phyloP scores from a whole-genome alignment of 805 yeast species.

The Wickerhamomyces strasburgensis region DNA sequence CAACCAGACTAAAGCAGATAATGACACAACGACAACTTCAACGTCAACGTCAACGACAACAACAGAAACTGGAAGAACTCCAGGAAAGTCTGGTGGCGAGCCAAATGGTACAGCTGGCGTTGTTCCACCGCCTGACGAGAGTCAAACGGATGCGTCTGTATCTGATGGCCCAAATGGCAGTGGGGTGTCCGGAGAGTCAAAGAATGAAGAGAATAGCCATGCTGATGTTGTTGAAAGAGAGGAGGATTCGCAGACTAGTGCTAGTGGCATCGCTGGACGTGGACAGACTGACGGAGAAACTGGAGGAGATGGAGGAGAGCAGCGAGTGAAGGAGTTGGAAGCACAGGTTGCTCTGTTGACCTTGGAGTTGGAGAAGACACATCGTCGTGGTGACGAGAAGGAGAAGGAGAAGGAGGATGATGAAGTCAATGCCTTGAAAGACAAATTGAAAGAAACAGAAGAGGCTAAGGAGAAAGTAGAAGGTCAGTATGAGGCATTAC shows the following conservation, averaged over 20 bases:
- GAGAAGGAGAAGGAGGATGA: slow-evolving; percentile 4
- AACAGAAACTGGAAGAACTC: neutral
- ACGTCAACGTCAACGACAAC: slow-evolving; percentile 2
- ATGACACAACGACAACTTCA: slow-evolving; percentile 7
- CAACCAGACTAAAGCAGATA: slow-evolving; percentile 1
- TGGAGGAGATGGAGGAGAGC: neutral
- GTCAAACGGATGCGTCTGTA: slow-evolving; percentile 1
- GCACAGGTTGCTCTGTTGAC: slow-evolving; percentile 10
- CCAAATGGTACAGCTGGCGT: slow-evolving; percentile 6
- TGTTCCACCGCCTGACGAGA: slow-evolving; percentile 6
- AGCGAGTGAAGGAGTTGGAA: slow-evolving; percentile 9
- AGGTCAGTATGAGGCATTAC: slow-evolving; percentile 53
- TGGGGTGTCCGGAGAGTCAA: slow-evolving; percentile 4
- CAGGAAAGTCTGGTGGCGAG: slow-evolving; percentile 1
- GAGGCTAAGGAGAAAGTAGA: slow-evolving; percentile 55
- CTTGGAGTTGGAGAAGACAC: slow-evolving; percentile 5
- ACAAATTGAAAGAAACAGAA: slow-evolving; percentile 31
- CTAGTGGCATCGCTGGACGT: slow-evolving; percentile 7
- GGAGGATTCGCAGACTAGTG: slow-evolving; percentile 6
- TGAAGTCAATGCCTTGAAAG: slow-evolving; percentile 19
- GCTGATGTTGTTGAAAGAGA: slow-evolving; percentile 4
- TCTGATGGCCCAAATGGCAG: neutral
- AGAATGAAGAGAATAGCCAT: slow-evolving; percentile 7
- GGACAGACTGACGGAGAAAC: slow-evolving; percentile 2
- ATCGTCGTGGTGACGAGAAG: neutral